Evolutionary conservation across 306 rosid genomes (phyloP).

Genomic region (Coriaria nepalensis): DNA sequence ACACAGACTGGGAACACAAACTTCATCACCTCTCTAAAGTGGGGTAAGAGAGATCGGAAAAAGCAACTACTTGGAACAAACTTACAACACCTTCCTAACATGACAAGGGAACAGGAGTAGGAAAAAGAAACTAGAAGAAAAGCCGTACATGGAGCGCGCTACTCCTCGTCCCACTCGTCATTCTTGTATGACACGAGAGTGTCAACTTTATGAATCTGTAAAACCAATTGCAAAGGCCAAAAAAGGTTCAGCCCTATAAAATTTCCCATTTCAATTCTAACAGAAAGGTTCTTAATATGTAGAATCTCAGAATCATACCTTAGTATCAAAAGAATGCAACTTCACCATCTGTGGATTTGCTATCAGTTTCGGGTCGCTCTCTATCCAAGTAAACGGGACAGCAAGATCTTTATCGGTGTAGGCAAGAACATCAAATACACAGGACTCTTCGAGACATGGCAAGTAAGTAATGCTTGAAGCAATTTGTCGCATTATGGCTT

Average conservation of each 20-base stretch:
- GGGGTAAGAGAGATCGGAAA: too few species aligned
- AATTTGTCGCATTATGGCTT: slow-evolving; percentile 97
- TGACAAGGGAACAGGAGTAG: neutral
- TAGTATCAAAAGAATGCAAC: slow-evolving; percentile 94
- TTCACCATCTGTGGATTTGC: slow-evolving; percentile 98
- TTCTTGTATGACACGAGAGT: slow-evolving; percentile 95
- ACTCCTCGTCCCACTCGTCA: slow-evolving; percentile 76
- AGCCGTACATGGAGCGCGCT: neutral
- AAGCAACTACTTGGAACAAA: too few species aligned
- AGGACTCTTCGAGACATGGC: slow-evolving; percentile 92
- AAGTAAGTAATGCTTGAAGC: slow-evolving; percentile 96
- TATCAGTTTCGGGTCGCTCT: slow-evolving; percentile 95
- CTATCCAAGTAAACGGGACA: slow-evolving; percentile 94
- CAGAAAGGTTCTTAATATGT: neutral
- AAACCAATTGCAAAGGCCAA: neutral
- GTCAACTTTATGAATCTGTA: slow-evolving; percentile 90
- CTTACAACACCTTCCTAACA: too few species aligned
- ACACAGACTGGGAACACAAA: neutral
- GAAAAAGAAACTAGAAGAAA: too few species aligned
- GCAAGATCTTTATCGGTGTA: slow-evolving; percentile 93
- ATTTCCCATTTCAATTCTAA: neutral
- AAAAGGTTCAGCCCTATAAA: too few species aligned
- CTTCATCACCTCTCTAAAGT: too few species aligned
- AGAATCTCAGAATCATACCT: slow-evolving; percentile 29
- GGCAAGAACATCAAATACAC: slow-evolving; percentile 90